Base-by-base conservation (phyloP, 1,139 yeast genomes). In the Nakaseomyces bracarensis region DNA sequence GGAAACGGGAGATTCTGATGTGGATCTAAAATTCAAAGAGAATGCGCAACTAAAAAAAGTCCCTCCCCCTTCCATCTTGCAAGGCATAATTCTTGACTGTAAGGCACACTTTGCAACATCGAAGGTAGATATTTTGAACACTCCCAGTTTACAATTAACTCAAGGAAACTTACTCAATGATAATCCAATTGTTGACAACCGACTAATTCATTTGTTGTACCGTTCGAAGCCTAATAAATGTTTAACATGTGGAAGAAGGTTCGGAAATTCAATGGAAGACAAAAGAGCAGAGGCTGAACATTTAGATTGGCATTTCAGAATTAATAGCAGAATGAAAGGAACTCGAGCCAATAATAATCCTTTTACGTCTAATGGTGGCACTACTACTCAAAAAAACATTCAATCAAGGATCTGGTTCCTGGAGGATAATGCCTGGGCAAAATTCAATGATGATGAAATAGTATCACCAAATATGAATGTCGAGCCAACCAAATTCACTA, bases 301-400 rank as follows among this genome's bases (percentile, higher is more conserved):
- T 63, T 67, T 86, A 53, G 98, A 91, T 64, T 91, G 97, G 97
- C 98, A 91, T 67, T 87, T 87, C 68, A 75, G 97, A 56, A 83
- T 86, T 43, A 89, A 86, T 61, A 84, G 83, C 57, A 81, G 84
- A 54, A 68, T 83, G 40, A 75, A 83, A 38, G 81, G 63, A 21
- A 49, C 60, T 5, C 51, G 54, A 3, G 75, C 78, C 27, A 30
- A 35, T n/a, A 35, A 47, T 3, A 43, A 42, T 23, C 25, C 26
- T 4, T 33, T 33, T 21, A 43, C 31, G 30, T 44, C 44, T 25
- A 41, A 44, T 8, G 35, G 46, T 2, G 42, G 41, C n/a, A 49
- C 50, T 13, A 46, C 58, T 1, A 50, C 58, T 1, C 55, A 57
- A 27, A 58, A 57, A 40, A 58, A 58, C 43, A 60, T 60, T 26